A percentile compares a stretch with the other conserved stretches of the same genome.
Evolutionary conservation across 495 filamentous ascomycete genomes (phyloP).

Genomic region (Apodospora peruviana): DNA sequence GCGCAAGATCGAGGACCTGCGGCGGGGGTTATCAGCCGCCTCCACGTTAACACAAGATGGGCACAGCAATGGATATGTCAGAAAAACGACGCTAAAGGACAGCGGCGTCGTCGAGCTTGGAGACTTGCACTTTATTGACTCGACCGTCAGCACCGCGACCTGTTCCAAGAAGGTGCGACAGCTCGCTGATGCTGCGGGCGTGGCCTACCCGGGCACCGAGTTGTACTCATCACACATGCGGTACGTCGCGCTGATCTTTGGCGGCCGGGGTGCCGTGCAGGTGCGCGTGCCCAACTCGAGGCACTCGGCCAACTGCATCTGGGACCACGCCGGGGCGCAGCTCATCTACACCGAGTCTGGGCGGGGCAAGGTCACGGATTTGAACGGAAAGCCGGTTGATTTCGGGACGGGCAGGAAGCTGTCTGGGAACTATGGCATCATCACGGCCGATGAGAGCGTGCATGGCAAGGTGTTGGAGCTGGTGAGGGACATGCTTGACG

Average conservation of each 20-base stretch:
- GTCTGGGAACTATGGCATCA: conserved; percentile 19
- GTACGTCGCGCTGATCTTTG: conserved; percentile 51
- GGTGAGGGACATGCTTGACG: conserved; percentile 9
- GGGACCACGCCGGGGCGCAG: conserved; percentile 59
- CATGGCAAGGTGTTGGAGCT: conserved; percentile 15
- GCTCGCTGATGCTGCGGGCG: conserved; percentile 37
- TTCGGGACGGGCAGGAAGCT: conserved; percentile 31
- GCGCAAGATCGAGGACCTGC: conserved; percentile 17
- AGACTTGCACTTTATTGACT: conserved; percentile 46
- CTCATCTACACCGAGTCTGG: conserved; percentile 54
- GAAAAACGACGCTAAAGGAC: too few relatives aligned
- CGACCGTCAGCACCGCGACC: conserved; percentile 31
- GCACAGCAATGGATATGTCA: too few relatives aligned
- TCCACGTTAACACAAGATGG: too few relatives aligned
- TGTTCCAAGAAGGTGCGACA: conserved; percentile 34
- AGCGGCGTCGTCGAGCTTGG: conserved; percentile 15
- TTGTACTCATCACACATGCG: conserved; percentile 56
- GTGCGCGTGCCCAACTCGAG: conserved; percentile 14
- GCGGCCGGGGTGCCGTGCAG: conserved; percentile 23
- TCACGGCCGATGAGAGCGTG: conserved; percentile 21
- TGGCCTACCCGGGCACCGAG: conserved; percentile 43
- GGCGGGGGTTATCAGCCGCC: neutral
- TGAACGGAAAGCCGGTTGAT: conserved; percentile 39
- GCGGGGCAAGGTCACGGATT: conserved; percentile 45
- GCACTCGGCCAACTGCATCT: conserved; percentile 32